These are phyloP conservation scores for Sclerotiophoma versabilis DNA, from an alignment of 2,329 filamentous ascomycete species.

Conservation along the genomic window DNA sequence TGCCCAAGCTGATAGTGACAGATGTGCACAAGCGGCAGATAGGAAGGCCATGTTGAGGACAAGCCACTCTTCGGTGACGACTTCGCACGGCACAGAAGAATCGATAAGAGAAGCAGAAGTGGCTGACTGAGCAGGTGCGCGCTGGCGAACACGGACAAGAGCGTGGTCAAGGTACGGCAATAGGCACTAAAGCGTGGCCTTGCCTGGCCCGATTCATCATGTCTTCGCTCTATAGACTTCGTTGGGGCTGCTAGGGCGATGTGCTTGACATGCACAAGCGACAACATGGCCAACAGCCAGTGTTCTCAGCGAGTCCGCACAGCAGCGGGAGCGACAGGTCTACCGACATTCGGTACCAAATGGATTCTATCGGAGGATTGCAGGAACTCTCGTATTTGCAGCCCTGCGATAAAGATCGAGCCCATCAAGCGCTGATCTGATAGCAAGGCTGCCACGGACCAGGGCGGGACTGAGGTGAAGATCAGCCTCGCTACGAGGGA, in stretches of 20 bases:
- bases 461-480: neutral
- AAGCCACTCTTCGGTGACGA: neutral
- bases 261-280: constrained; percentile 10
- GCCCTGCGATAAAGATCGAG: constrained; percentile 2
- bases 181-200: neutral
- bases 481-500: constrained; percentile 5
- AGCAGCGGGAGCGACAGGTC: neutral
- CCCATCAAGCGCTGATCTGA: constrained; percentile 6
- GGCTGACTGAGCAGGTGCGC: constrained; percentile 7
- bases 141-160: neutral
- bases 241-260: neutral
- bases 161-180: neutral
- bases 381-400: neutral
- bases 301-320: neutral
- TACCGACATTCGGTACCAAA: neutral
- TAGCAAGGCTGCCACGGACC: constrained; percentile 11
- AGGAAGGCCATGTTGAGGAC: constrained; percentile 1
- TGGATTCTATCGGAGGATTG: neutral
- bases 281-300: neutral
- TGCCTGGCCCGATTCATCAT: neutral
- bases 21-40: constrained; percentile 5
- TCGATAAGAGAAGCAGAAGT: constrained; percentile 7
- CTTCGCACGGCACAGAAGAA: neutral
- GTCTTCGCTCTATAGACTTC: neutral
- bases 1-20: constrained; percentile 8